These are phyloP conservation scores for Rhizopus delemar DNA, from an alignment of 371 early-diverging fungal genomes.

Conservation along the genomic window DNA sequence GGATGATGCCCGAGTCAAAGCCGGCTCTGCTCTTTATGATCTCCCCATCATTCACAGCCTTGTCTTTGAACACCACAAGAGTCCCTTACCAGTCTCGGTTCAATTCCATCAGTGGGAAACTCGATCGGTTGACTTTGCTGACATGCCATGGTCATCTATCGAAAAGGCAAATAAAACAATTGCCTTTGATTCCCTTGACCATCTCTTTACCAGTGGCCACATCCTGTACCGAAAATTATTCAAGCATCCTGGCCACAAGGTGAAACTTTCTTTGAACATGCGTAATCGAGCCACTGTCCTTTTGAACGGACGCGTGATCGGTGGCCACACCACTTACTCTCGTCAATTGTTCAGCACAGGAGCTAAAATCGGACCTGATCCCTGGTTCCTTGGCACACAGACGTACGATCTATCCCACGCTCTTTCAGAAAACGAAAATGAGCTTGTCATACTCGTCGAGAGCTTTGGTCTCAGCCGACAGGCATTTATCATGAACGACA, in stretches of 20 bases:
- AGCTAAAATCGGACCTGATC: conserved; percentile 76
- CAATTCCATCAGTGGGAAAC: conserved; percentile 30
- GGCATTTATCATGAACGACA: conserved; percentile 75
- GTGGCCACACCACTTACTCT: conserved; percentile 80
- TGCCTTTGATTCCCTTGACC: conserved; percentile 55
- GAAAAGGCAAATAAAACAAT: conserved; percentile 27
- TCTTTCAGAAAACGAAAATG: conserved; percentile 44
- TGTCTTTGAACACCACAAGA: conserved; percentile 20
- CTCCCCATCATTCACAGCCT: conserved; percentile 29
- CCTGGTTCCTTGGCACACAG: conserved; percentile 51
- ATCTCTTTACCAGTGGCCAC: conserved; percentile 69
- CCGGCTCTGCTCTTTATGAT: conserved; percentile 14
- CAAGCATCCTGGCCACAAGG: conserved; percentile 28
- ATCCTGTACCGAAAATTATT: conserved; percentile 56
- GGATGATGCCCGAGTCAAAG: conserved; percentile 12
- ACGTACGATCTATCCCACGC: conserved; percentile 48
- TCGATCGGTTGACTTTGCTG: conserved; percentile 35
- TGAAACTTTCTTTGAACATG: conserved; percentile 60
- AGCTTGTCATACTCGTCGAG: conserved; percentile 71
- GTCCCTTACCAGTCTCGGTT: conserved; percentile 26
- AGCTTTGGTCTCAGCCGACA: conserved; percentile 78
- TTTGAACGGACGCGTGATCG: conserved; percentile 68
- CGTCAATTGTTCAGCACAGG: conserved; percentile 63
- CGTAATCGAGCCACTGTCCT: conserved; percentile 73
- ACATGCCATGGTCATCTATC: conserved; percentile 36